A percentile compares a stretch with the other conserved stretches of the same genome.
phyloP scores from a whole-genome alignment of 768 basidiomycete genomes.

The Amanita rimosa region DNA sequence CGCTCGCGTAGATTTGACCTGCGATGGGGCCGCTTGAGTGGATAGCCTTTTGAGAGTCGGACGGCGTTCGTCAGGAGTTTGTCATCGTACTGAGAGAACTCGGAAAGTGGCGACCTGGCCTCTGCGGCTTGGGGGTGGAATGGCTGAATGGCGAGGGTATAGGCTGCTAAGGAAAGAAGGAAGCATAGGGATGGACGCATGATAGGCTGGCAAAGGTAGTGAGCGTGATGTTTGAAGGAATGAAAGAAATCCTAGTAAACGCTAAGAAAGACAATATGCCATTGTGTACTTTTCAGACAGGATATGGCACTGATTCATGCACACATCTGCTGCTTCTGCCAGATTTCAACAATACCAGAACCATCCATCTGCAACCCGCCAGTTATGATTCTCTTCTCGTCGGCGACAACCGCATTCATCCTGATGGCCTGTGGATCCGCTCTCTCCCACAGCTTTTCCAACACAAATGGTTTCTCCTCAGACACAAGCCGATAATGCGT shows the following conservation, averaged over 20 bases:
- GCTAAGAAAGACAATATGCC: background rate
- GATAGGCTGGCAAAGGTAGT: background rate
- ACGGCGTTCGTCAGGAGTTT: background rate
- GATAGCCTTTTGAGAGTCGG: conserved; percentile 1
- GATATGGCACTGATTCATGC: too few species aligned
- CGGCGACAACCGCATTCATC: conserved; percentile 50
- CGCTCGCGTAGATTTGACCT: background rate
- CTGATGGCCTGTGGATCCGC: conserved; percentile 37
- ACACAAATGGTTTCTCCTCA: conserved; percentile 23
- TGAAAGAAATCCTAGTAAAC: background rate
- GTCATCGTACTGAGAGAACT: conserved; percentile 1
- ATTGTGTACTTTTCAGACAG: background rate
- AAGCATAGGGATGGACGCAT: background rate
- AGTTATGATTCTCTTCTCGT: conserved; percentile 37
- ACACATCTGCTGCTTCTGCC: conserved; percentile 24
- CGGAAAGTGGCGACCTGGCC: background rate
- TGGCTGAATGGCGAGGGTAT: background rate
- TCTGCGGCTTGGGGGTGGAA: background rate
- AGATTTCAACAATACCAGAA: conserved; percentile 56
- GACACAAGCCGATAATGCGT: conserved; percentile 27
- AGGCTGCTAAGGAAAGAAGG: background rate
- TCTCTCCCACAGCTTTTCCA: conserved; percentile 36
- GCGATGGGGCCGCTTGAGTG: background rate
- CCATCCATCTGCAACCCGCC: conserved; percentile 52
- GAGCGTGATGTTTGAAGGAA: background rate